A percentile compares a stretch with the other conserved stretches of the same genome.
phyloP scores from a whole-genome alignment of 1,284 basidiomycete species.

The Caloboletus firmus region DNA sequence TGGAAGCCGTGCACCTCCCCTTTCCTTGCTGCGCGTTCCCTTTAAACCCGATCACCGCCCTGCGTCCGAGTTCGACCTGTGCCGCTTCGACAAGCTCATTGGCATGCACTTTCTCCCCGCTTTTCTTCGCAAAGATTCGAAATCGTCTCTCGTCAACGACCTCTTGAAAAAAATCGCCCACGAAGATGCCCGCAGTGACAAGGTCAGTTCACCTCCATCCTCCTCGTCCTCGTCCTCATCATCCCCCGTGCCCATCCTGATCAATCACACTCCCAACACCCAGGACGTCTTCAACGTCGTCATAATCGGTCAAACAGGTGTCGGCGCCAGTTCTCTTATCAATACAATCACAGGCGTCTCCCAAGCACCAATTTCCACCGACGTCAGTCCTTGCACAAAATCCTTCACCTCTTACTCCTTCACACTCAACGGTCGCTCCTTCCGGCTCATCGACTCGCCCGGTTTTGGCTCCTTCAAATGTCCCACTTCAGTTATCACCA shows the following conservation, averaged over 20 bases:
- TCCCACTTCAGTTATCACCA: slow-evolving; percentile 25
- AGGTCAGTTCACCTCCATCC: slow-evolving; percentile 22
- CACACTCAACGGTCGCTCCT: slow-evolving; percentile 28
- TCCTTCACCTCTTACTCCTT: slow-evolving; percentile 29
- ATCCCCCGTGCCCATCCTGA: not conserved
- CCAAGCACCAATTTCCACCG: slow-evolving; percentile 27
- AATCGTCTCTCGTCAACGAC: slow-evolving; percentile 23
- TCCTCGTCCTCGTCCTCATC: no score
- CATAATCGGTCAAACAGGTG: slow-evolving; percentile 33
- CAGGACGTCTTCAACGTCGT: slow-evolving; percentile 33
- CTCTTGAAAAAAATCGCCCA: slow-evolving; percentile 25
- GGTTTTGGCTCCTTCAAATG: slow-evolving; percentile 33
- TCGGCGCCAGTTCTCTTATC: slow-evolving; percentile 30
- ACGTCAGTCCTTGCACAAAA: slow-evolving; percentile 31
- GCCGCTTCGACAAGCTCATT: slow-evolving; percentile 1
- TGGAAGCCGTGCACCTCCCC: slow-evolving; percentile 12
- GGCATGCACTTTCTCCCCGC: slow-evolving; percentile 29
- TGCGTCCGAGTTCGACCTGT: not conserved
- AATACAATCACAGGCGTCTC: slow-evolving; percentile 22
- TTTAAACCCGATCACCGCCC: slow-evolving; percentile 9
- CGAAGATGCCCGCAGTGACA: slow-evolving; percentile 26
- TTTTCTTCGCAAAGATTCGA: slow-evolving; percentile 31
- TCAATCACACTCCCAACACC: not conserved
- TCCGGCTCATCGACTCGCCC: slow-evolving; percentile 34
- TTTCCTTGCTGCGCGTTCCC: slow-evolving; percentile 7